A percentile compares a stretch with the other conserved stretches of the same genome.
Conservation (phyloP, 108 stramenopile species). For the Conticribra guillardii region DNA sequence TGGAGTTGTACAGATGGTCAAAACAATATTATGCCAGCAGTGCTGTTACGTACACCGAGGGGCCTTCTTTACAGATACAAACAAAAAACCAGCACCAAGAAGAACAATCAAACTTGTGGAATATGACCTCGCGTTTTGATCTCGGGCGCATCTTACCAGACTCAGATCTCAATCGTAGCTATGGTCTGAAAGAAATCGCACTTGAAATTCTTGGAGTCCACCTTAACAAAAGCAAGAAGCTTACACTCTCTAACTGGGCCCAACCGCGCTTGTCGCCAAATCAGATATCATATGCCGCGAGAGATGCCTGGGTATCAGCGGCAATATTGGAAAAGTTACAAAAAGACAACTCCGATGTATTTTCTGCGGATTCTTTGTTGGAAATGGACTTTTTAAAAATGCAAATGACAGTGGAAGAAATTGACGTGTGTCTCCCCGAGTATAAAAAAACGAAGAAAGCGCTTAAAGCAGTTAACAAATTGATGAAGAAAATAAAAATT, state of each 20-base stretch:
- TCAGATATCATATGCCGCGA: constrained; percentile 75
- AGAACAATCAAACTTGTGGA: constrained; percentile 23
- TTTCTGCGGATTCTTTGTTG: constrained; percentile 42
- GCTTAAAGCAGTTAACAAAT: constrained; percentile 3
- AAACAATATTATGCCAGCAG: constrained; percentile 2
- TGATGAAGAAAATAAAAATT: background rate
- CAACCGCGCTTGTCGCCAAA: constrained; percentile 43
- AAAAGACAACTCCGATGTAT: constrained; percentile 26
- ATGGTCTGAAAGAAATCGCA: constrained; percentile 55
- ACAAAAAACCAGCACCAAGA: constrained; percentile 1
- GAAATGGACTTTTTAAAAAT: constrained; percentile 38
- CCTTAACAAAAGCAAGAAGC: constrained; percentile 53
- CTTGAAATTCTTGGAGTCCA: constrained; percentile 53
- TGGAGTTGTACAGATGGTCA: constrained; percentile 56
- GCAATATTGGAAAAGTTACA: constrained; percentile 57
- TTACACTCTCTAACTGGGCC: constrained; percentile 65
- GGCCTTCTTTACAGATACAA: background rate
- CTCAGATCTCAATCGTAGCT: constrained; percentile 17
- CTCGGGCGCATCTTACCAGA: constrained; percentile 47
- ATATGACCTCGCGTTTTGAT: constrained; percentile 62
- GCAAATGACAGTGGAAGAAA: constrained; percentile 37
- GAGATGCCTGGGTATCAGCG: constrained; percentile 86
- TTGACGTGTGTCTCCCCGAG: constrained; percentile 30
- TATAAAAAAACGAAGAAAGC: constrained; percentile 38
- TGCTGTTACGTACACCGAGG: background rate